Conservation (phyloP, 371 early-diverging fungal species). For the Catenaria anguillulae region DNA sequence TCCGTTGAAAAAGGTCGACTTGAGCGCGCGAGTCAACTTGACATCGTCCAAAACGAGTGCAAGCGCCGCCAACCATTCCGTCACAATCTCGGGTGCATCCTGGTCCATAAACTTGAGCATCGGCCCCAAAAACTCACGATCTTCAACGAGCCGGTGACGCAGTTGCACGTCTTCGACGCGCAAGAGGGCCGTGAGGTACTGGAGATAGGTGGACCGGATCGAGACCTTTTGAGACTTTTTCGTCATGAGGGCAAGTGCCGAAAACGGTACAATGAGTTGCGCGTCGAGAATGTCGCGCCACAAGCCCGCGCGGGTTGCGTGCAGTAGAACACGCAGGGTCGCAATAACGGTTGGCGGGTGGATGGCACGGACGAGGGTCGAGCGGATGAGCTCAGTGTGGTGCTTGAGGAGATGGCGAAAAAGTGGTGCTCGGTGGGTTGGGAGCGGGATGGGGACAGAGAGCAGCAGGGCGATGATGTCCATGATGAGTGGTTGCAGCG, state of each 20-base stretch:
- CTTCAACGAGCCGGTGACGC: not conserved
- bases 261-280: not conserved
- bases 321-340: not conserved
- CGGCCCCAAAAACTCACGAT: not conserved
- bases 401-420: not conserved
- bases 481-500: not conserved
- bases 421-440: slow-evolving; percentile 1
- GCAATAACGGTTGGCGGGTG: not conserved
- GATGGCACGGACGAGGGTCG: not conserved
- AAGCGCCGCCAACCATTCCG: not conserved
- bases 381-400: not conserved
- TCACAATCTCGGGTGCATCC: not conserved
- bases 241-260: not conserved
- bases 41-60: slow-evolving; percentile 41
- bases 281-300: not conserved
- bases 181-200: not conserved
- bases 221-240: not conserved
- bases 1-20: slow-evolving; percentile 47
- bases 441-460: not conserved
- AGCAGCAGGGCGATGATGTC: not conserved
- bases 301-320: not conserved
- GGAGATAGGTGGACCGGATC: not conserved
- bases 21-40: slow-evolving; percentile 33
- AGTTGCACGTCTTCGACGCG: not conserved
- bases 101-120: not conserved